These are phyloP conservation scores for Pseudopithomyces maydicus DNA, from an alignment of 2,329 filamentous ascomycete genomes.

Conservation along the genomic window DNA sequence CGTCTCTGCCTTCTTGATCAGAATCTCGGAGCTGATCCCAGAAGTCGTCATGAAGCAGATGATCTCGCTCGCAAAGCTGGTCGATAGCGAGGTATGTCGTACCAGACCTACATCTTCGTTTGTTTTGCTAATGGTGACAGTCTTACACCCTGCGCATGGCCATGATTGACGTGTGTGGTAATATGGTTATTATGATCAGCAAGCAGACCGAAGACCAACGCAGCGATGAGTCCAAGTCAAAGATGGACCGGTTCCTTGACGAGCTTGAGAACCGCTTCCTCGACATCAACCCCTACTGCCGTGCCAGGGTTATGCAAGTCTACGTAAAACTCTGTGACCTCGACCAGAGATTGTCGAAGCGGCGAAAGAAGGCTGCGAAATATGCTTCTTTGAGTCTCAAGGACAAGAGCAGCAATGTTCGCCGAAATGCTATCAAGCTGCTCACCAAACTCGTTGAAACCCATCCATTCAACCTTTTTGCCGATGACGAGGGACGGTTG, in stretches of 20 bases:
- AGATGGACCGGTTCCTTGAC: constrained; percentile 96
- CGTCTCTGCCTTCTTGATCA: constrained; percentile 90
- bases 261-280: constrained; percentile 95
- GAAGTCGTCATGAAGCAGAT: constrained; percentile 96
- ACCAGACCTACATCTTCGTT: not conserved
- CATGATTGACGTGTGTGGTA: constrained; percentile 95
- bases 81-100: constrained; percentile 80
- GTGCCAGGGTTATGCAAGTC: constrained; percentile 89
- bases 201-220: constrained; percentile 75
- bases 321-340: constrained; percentile 90
- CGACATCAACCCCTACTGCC: constrained; percentile 95
- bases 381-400: constrained; percentile 87
- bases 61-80: constrained; percentile 88
- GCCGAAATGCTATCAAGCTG: constrained; percentile 92
- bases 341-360: constrained; percentile 88
- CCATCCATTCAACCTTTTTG: constrained; percentile 73
- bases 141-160: constrained; percentile 93
- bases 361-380: constrained; percentile 84
- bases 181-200: constrained; percentile 88
- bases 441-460: constrained; percentile 87
- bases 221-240: constrained; percentile 89
- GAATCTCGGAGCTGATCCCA: constrained; percentile 89
- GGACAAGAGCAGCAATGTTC: constrained; percentile 97
- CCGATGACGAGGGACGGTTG: constrained; percentile 72
- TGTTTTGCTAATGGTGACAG: constrained; percentile 45